Evolutionary conservation across 1,139 yeast species (phyloP).

Genomic region (Martiniozyma asiatica): DNA sequence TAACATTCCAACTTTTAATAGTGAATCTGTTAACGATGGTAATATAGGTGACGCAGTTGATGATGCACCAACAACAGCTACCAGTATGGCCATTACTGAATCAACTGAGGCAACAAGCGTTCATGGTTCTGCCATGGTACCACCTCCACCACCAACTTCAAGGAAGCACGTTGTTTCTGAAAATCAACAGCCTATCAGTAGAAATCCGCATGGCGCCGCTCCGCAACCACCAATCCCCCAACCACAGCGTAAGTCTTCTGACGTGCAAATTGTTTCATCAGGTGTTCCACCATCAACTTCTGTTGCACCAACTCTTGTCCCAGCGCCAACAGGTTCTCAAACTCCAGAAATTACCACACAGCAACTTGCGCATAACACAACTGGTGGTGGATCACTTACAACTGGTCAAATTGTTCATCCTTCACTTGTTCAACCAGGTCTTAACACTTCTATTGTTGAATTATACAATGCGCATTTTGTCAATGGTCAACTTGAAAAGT

Average conservation of each 20-base stretch:
- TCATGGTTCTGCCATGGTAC: slow-evolving; percentile 1
- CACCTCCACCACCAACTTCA: slow-evolving; percentile 65
- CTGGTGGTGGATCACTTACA: slow-evolving; percentile 21
- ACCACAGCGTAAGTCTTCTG: slow-evolving; percentile 20
- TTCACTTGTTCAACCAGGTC: slow-evolving; percentile 42
- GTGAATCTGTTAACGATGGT: neutral
- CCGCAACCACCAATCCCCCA: slow-evolving; percentile 24
- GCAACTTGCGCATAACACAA: slow-evolving; percentile 19
- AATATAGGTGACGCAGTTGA: too few relatives aligned
- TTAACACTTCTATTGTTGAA: slow-evolving; percentile 72
- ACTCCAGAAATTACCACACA: slow-evolving; percentile 7
- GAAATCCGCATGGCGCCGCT: slow-evolving; percentile 18
- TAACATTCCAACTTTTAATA: slow-evolving; percentile 1
- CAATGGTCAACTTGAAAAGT: slow-evolving; percentile 46
- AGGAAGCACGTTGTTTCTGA: slow-evolving; percentile 31
- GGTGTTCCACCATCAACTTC: too few relatives aligned
- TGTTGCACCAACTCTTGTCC: slow-evolving; percentile 8
- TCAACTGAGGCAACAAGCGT: slow-evolving; percentile 5
- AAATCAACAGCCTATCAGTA: slow-evolving; percentile 5
- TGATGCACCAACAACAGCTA: too few relatives aligned
- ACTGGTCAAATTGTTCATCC: slow-evolving; percentile 36
- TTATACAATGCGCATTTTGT: slow-evolving; percentile 63
- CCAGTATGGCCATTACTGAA: slow-evolving; percentile 5
- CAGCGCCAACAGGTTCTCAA: slow-evolving; percentile 13
- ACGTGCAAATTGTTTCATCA: too few relatives aligned